Conservation (phyloP, 2,329 filamentous ascomycete species). For the Neonectria sp. region DNA sequence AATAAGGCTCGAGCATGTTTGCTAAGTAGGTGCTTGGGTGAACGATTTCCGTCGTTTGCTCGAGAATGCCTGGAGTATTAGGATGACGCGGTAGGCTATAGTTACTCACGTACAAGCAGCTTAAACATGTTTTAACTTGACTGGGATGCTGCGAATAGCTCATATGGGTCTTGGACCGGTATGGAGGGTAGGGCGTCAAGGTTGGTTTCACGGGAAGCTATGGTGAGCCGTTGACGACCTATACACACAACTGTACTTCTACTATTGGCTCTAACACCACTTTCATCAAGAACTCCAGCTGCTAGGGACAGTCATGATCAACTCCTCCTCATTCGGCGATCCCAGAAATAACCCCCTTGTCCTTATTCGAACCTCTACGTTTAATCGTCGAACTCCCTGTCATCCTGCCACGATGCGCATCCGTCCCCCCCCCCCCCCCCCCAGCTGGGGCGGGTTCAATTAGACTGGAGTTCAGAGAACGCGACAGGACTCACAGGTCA, state of each 20-base stretch:
- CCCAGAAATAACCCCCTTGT: background rate
- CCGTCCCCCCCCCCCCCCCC: too few species aligned
- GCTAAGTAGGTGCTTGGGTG: background rate
- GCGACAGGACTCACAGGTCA: too few species aligned
- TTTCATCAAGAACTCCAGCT: background rate
- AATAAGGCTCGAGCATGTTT: conserved; percentile 11
- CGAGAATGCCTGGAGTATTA: background rate
- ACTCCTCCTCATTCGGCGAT: background rate
- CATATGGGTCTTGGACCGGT: background rate
- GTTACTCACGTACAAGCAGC: background rate
- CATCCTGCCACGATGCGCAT: too few species aligned
- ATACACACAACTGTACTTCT: background rate
- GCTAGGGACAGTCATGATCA: background rate
- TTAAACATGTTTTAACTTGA: conserved; percentile 7
- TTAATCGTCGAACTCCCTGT: too few species aligned
- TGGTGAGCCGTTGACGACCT: background rate
- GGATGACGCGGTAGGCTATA: background rate
- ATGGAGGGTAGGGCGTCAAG: background rate
- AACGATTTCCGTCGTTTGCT: background rate
- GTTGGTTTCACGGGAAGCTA: background rate
- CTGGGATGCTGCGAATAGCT: background rate
- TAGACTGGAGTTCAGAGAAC: too few species aligned
- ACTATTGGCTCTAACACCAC: background rate
- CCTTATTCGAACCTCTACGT: too few species aligned
- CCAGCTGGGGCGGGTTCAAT: too few species aligned